phyloP scores from a whole-genome alignment of 2,329 filamentous ascomycete species.

The Phialophora chinensis region DNA sequence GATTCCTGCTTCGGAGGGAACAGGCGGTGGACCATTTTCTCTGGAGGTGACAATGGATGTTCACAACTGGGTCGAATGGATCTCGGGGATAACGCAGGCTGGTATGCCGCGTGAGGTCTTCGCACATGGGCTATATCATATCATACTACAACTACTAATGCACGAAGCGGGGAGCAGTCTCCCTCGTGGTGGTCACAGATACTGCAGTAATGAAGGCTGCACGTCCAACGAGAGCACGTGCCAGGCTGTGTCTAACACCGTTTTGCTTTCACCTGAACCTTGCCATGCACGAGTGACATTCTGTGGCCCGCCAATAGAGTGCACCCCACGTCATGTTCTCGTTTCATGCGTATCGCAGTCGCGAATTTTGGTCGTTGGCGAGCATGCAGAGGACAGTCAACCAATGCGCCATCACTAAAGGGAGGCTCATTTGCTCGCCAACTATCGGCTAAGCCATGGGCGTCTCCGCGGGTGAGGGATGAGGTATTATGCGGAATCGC shows the following conservation, averaged over 20 bases:
- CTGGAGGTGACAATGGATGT: conserved; percentile 9
- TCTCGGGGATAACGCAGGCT: conserved; percentile 18
- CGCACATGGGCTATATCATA: background rate
- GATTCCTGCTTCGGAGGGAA: conserved; percentile 15
- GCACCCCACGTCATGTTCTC: background rate
- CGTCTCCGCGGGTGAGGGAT: background rate
- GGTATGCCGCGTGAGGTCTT: conserved; percentile 17
- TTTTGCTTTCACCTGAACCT: background rate
- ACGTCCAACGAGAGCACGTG: background rate
- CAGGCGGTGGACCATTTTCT: conserved; percentile 13
- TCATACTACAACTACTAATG: conserved; percentile 20
- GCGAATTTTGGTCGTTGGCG: background rate
- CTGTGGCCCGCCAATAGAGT: background rate
- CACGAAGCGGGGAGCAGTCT: conserved; percentile 12
- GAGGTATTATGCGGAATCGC: background rate
- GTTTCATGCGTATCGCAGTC: background rate
- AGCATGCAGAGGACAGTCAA: background rate
- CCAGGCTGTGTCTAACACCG: background rate
- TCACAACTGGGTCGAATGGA: background rate
- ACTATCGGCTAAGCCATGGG: background rate
- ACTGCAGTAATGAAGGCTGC: conserved; percentile 1
- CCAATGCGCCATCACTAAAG: background rate
- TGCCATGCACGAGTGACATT: background rate
- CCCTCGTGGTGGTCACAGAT: conserved; percentile 3
- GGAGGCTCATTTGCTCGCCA: background rate